Evolutionary conservation across 208 protist species (phyloP).

Genomic region (Sergeia podlipaevii): DNA sequence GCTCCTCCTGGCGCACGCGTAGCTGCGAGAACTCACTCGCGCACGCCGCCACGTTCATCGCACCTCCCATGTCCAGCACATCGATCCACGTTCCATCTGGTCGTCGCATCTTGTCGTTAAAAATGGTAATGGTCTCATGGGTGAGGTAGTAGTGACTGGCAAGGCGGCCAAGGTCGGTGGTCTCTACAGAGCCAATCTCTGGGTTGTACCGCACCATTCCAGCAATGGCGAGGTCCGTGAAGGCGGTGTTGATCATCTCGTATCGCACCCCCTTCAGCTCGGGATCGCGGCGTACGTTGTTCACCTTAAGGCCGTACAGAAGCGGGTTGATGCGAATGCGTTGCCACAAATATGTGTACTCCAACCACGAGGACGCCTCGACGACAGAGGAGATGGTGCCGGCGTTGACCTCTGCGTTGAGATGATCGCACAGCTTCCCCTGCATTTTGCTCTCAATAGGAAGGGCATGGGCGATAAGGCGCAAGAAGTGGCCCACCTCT

Average conservation of each 20-base stretch:
- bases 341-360: conserved; percentile 98
- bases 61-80: conserved; percentile 85
- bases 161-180: conserved; percentile 95
- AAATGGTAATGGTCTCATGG: conserved; percentile 93
- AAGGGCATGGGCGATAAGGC: conserved; percentile 90
- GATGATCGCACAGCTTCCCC: conserved; percentile 94
- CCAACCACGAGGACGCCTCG: conserved; percentile 95
- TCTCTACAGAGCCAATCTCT: conserved; percentile 93
- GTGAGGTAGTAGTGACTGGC: conserved; percentile 98
- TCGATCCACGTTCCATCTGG: conserved; percentile 86
- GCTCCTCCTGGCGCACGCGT: conserved; percentile 95
- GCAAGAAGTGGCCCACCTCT: conserved; percentile 95
- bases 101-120: conserved; percentile 91
- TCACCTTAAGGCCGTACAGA: conserved; percentile 94
- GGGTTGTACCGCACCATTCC: conserved; percentile 97
- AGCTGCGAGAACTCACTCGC: conserved; percentile 97
- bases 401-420: conserved; percentile 98
- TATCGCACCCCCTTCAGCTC: conserved; percentile 83
- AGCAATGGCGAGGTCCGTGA: conserved; percentile 90
- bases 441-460: conserved; percentile 97
- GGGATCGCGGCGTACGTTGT: conserved; percentile 91
- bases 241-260: conserved; percentile 96
- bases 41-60: conserved; percentile 91
- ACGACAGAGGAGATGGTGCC: conserved; percentile 96
- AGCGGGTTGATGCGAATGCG: conserved; percentile 96